A percentile compares a stretch with the other conserved stretches of the same genome.
Evolutionary conservation across 2,329 filamentous ascomycete species (phyloP).

Genomic region (Ophiostoma pallidulum): DNA sequence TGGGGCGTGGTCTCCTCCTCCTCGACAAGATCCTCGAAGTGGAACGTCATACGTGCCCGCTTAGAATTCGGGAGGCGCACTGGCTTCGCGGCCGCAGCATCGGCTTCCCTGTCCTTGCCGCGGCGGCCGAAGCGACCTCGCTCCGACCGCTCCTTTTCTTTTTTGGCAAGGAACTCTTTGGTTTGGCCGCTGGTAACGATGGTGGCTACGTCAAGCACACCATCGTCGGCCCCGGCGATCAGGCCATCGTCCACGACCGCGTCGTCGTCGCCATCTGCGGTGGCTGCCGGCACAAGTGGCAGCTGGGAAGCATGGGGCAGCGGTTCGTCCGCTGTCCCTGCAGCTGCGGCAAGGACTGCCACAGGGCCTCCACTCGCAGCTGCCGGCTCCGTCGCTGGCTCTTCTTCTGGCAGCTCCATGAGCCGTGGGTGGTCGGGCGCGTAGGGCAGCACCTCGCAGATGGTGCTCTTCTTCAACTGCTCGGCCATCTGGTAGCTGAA

Average conservation of each 20-base stretch:
- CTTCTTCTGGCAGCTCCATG: constrained; percentile 41
- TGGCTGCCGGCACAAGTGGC: constrained; percentile 20
- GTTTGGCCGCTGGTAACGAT: constrained; percentile 77
- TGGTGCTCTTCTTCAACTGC: constrained; percentile 56
- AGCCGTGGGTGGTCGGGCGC: constrained; percentile 33
- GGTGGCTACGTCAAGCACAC: constrained; percentile 73
- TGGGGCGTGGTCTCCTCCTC: constrained; percentile 38
- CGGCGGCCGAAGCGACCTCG: constrained; percentile 53
- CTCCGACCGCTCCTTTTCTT: constrained; percentile 68
- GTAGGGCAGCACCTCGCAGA: constrained; percentile 59
- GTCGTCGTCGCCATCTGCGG: constrained; percentile 22
- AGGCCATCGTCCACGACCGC: constrained; percentile 28
- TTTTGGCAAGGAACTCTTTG: constrained; percentile 72
- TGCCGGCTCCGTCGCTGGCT: constrained; percentile 12
- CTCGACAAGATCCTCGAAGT: constrained; percentile 59
- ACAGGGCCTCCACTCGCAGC: constrained; percentile 16
- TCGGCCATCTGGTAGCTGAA: constrained; percentile 60
- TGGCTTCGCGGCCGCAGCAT: constrained; percentile 44
- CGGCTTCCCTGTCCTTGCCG: constrained; percentile 49
- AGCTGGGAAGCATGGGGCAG: neutral
- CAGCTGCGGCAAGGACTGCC: constrained; percentile 17
- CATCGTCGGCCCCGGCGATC: constrained; percentile 45
- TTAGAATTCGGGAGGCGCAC: constrained; percentile 62
- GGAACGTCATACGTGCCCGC: constrained; percentile 58
- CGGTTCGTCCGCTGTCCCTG: constrained; percentile 19